These are phyloP conservation scores for Pichia occidentalis DNA, from an alignment of 805 yeast genomes.

Conservation along the genomic window DNA sequence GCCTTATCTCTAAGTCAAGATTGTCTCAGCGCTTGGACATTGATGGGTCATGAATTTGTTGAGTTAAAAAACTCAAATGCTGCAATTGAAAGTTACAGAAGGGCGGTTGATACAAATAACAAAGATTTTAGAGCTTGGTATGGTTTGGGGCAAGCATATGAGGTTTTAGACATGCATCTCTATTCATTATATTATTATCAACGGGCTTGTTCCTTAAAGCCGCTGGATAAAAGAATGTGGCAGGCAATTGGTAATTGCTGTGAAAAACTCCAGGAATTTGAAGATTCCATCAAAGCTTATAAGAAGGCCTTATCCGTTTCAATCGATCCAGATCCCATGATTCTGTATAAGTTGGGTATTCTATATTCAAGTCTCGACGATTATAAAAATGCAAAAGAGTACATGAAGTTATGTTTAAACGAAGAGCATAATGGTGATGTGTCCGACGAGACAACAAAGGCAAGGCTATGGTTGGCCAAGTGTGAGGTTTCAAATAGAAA, in stretches of 20 bases:
- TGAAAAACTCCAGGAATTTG: slow-evolving; percentile 63
- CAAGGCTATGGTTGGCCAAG: slow-evolving; percentile 81
- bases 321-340: slow-evolving; percentile 43
- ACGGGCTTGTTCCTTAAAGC: slow-evolving; percentile 80
- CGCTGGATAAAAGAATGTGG: slow-evolving; percentile 93
- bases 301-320: slow-evolving; percentile 62
- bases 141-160: slow-evolving; percentile 97
- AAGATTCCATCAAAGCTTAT: slow-evolving; percentile 75
- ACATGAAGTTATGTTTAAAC: slow-evolving; percentile 63
- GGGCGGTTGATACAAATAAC: slow-evolving; percentile 85
- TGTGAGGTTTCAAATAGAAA: slow-evolving; percentile 49
- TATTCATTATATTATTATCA: slow-evolving; percentile 92
- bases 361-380: slow-evolving; percentile 56
- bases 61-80: slow-evolving; percentile 95
- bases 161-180: slow-evolving; percentile 89
- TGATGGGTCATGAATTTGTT: slow-evolving; percentile 98
- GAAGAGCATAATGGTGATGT: slow-evolving; percentile 59
- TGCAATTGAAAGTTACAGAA: slow-evolving; percentile 88
- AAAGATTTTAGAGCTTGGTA: slow-evolving; percentile 97
- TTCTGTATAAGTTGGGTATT: slow-evolving; percentile 61
- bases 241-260: slow-evolving; percentile 87
- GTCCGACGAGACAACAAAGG: slow-evolving; percentile 69
- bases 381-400: slow-evolving; percentile 44
- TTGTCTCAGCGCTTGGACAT: slow-evolving; percentile 90
- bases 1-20: slow-evolving; percentile 76